Percentiles rank a stretch among this genome's conserved stretches.
Evolutionary conservation across 2,329 filamentous ascomycete species (phyloP).

Genomic region (Phyllosticta paracitricarpa): DNA sequence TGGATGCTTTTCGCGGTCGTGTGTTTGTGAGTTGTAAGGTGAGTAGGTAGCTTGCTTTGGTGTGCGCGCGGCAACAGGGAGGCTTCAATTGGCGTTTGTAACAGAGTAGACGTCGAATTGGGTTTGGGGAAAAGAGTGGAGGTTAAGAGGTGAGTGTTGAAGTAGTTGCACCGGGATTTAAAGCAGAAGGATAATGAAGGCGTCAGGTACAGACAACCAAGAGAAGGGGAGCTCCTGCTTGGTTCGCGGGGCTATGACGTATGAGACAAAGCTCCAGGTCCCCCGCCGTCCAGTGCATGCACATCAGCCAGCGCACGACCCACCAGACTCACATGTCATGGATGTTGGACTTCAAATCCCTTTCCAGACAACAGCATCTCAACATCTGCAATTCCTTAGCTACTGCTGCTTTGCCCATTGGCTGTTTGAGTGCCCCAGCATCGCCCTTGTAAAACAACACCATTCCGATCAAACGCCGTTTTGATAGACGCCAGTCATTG

Average conservation of each 20-base stretch:
- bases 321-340: background rate
- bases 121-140: too few species aligned
- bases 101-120: background rate
- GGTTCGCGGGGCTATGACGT: background rate
- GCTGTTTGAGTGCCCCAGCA: background rate
- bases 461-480: background rate
- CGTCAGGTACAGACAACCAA: background rate
- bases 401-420: background rate
- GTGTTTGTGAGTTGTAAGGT: too few species aligned
- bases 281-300: too few species aligned
- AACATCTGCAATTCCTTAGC: too few species aligned
- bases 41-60: background rate
- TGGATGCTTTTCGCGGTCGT: too few species aligned
- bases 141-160: background rate
- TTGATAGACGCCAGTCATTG: background rate
- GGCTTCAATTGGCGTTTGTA: background rate
- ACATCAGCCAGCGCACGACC: background rate
- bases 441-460: background rate
- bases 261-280: background rate
- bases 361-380: too few species aligned
- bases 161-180: background rate
- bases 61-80: too few species aligned
- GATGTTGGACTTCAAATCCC: too few species aligned
- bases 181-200: background rate
- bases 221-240: background rate